Evolutionary conservation across 257 asterid species (phyloP).

Genomic region (Cordia subcordata): DNA sequence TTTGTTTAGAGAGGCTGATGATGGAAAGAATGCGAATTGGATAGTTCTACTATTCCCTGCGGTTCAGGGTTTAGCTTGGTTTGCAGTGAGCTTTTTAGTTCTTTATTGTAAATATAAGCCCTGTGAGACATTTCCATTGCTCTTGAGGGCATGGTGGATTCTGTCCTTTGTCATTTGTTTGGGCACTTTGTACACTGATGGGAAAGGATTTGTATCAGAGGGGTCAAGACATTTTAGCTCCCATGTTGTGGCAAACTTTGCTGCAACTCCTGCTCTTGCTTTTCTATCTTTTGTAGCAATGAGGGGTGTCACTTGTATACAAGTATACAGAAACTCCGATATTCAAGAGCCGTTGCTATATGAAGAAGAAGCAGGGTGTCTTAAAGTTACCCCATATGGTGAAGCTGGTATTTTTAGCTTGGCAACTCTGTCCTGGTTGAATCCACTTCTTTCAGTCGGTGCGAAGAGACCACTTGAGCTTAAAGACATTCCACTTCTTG

Average conservation of each 20-base stretch:
- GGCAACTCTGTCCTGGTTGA: conserved; percentile 88
- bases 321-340: conserved; percentile 50
- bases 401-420: conserved; percentile 89
- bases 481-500: conserved; percentile 80
- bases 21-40: conserved; percentile 42
- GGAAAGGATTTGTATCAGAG: conserved; percentile 42
- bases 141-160: conserved; percentile 83
- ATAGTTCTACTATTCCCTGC: conserved; percentile 51
- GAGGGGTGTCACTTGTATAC: conserved; percentile 65
- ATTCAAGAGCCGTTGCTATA: conserved; percentile 54
- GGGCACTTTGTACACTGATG: conserved; percentile 54
- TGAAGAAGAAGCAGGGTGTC: conserved; percentile 93
- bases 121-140: conserved; percentile 44
- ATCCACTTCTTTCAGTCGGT: conserved; percentile 87
- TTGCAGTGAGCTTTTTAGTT: conserved; percentile 60
- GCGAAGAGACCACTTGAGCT: conserved; percentile 93
- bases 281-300: conserved; percentile 68
- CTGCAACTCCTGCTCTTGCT: conserved; percentile 58
- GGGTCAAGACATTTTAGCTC: conserved; percentile 56
- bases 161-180: conserved; percentile 56
- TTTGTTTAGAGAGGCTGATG: conserved; percentile 37
- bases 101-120: conserved; percentile 51
- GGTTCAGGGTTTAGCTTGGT: conserved; percentile 60
- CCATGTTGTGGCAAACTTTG: conserved; percentile 65
- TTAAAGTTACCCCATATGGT: conserved; percentile 73